Base-by-base conservation (phyloP, 108 stramenopile genomes). In the Stephanodiscus triporus region DNA sequence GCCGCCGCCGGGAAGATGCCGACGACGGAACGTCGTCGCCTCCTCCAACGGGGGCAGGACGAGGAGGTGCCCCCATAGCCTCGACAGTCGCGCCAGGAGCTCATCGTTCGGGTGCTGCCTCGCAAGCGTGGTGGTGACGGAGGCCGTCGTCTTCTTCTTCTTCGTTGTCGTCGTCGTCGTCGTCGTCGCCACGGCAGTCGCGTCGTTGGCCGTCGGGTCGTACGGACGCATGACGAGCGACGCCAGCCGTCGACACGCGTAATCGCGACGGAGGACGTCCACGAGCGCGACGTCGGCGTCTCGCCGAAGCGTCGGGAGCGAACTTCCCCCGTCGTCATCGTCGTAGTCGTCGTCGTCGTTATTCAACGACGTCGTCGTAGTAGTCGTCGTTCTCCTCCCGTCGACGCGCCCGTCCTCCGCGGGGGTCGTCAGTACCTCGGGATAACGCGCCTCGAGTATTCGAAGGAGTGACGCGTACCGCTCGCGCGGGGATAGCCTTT, bases 181-280 rank as follows among this genome's bases (percentile, higher is more conserved):
- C 20, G 80, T 53, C 20, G 50, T 60, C 16, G 67, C 37, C 29
- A 48, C 24, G 27, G 51, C 47, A 27, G 14, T 82, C n/a, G n/a
- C n/a, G 43, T 40, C 59, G 29, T 64, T 37, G 11, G 32, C 58
- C 5, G 66, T 43, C 1, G 58, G 74, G 59, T 69, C 62, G 51
- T 74, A 63, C 29, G 82, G 82, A 8, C 82, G 67, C 82, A 83
- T 83, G 37, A 73, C 70, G n/a, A 83, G 68, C 24, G 82, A 83
- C 0, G 82, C 82, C 6, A 83, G 34, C 58, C 82, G 56, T 40
- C 82, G 59, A 45, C 70, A 71, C 23, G 62, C 51, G 27, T 58
- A 49, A 49, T 83, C 76, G 27, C 50, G 73, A 17, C 82, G 82
- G 51, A 83, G 73, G 34, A 61, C 68, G 23, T 24, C 24, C 16